phyloP scores from a whole-genome alignment of 768 basidiomycete species.

The Lentinula boryana region DNA sequence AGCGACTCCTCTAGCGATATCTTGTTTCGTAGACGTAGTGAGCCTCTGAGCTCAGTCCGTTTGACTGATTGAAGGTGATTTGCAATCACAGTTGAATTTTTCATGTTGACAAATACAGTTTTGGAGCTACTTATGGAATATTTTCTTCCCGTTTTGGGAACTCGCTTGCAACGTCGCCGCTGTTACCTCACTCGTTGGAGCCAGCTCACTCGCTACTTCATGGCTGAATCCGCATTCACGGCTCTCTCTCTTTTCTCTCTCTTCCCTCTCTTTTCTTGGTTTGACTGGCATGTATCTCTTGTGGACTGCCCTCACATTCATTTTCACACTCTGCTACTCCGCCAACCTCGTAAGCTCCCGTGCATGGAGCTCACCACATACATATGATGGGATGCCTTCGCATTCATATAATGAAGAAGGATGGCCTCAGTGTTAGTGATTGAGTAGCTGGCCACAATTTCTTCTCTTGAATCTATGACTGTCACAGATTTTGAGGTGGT shows the following conservation, averaged over 20 bases:
- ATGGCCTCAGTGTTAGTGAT: neutral
- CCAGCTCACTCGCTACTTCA: neutral
- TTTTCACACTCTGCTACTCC: neutral
- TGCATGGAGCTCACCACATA: neutral
- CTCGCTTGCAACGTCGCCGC: neutral
- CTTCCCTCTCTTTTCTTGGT: neutral
- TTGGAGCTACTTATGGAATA: neutral
- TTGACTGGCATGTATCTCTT: neutral
- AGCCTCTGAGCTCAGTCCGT: neutral
- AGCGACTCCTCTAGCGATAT: neutral
- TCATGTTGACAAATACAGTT: too few species aligned
- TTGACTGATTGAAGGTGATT: too few species aligned
- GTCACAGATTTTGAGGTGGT: constrained; percentile 27
- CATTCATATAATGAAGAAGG: neutral
- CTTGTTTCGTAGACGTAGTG: neutral
- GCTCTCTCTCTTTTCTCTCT: neutral
- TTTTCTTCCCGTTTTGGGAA: neutral
- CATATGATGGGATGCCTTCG: neutral
- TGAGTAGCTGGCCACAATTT: neutral
- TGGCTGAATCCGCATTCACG: too few species aligned
- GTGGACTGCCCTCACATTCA: neutral
- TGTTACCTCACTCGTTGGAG: neutral
- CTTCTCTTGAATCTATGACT: neutral
- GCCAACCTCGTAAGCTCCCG: neutral
- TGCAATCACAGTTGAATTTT: too few species aligned